phyloP scores from a whole-genome alignment of 2,329 filamentous ascomycete species.

The Aspergillus vadensis region DNA sequence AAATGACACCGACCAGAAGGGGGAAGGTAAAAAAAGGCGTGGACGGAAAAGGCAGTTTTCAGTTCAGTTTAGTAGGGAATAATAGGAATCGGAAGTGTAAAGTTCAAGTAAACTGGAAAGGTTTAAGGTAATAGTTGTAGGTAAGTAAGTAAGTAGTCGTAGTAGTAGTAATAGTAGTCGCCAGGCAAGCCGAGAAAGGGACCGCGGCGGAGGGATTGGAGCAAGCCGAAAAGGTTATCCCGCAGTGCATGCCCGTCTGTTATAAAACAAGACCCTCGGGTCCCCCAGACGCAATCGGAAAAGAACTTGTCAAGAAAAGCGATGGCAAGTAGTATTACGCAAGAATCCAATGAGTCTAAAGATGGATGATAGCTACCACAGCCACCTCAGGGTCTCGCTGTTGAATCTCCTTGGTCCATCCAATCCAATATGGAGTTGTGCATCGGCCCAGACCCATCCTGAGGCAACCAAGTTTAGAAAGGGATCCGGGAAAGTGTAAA shows the following conservation, averaged over 20 bases:
- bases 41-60: background rate
- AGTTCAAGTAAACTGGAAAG: background rate
- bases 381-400: constrained; percentile 12
- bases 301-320: background rate
- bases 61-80: too few species aligned
- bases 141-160: too few species aligned
- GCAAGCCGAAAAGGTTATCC: constrained; percentile 3
- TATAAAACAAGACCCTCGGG: constrained; percentile 3
- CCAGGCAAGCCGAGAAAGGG: constrained; percentile 9
- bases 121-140: too few species aligned
- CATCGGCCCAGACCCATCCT: constrained; percentile 22
- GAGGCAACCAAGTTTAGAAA: constrained; percentile 15
- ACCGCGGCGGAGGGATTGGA: constrained; percentile 5
- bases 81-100: background rate
- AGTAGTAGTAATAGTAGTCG: background rate
- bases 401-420: constrained; percentile 9
- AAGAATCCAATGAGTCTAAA: constrained; percentile 3
- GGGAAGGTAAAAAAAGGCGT: background rate
- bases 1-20: background rate
- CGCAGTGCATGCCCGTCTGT: constrained; percentile 6
- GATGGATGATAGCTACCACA: constrained; percentile 10
- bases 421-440: constrained; percentile 10
- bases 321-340: constrained; percentile 10
- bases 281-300: constrained; percentile 12
- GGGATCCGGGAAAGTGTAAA: constrained; percentile 1